phyloP scores from a whole-genome alignment of 805 yeast genomes.

The Candida insectorum region DNA sequence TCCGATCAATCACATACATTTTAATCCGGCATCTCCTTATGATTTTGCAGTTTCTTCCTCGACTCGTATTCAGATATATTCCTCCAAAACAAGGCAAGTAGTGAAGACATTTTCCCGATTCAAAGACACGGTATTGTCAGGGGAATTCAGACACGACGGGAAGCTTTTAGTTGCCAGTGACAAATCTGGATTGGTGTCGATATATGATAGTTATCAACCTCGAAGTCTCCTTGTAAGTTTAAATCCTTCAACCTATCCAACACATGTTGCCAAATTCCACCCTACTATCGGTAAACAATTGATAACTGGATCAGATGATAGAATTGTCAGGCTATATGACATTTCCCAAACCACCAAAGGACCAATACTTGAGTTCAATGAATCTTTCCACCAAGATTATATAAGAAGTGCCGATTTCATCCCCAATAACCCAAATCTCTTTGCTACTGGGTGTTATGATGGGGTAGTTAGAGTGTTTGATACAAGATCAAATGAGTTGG shows the following conservation, averaged over 20 bases:
- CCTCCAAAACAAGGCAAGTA: conserved; percentile 92
- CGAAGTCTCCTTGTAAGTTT: conserved; percentile 76
- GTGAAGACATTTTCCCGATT: conserved; percentile 81
- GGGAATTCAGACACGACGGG: conserved; percentile 90
- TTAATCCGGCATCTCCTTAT: conserved; percentile 70
- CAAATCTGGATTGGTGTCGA: conserved; percentile 88
- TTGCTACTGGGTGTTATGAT: conserved; percentile 95
- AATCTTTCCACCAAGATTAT: conserved; percentile 78
- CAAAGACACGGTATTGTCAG: conserved; percentile 88
- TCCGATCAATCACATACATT: conserved; percentile 82
- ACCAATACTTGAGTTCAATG: conserved; percentile 65
- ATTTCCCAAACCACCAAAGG: conserved; percentile 64
- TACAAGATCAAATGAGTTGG: conserved; percentile 60
- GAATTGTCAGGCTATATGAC: conserved; percentile 84
- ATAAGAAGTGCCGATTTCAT: conserved; percentile 78
- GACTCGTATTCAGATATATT: conserved; percentile 86
- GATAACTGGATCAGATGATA: conserved; percentile 88
- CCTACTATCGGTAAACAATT: conserved; percentile 70
- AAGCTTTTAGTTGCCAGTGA: conserved; percentile 91
- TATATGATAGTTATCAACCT: conserved; percentile 80
- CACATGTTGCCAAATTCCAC: conserved; percentile 92
- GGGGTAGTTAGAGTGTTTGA: conserved; percentile 83
- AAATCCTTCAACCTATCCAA: conserved; percentile 81
- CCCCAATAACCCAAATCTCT: conserved; percentile 68
- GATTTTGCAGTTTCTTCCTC: conserved; percentile 93